Percentiles rank a stretch among this genome's conserved stretches.
phyloP scores from a whole-genome alignment of 371 early-diverging fungal species.

The Mucor piriformis region DNA sequence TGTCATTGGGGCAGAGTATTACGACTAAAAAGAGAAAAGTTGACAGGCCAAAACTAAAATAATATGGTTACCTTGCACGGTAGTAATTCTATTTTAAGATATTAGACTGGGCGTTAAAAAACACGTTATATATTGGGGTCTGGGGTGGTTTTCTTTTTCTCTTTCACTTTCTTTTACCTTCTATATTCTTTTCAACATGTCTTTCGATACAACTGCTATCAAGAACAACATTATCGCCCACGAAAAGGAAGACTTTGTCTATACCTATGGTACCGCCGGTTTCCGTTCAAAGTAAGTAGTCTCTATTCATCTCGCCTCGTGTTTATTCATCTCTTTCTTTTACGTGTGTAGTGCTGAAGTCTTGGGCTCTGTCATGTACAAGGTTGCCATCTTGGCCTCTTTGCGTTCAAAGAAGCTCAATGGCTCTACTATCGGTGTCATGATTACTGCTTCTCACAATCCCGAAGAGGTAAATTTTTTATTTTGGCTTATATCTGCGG shows the following conservation, averaged over 20 bases:
- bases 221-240: constrained; percentile 40
- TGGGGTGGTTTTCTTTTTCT: neutral
- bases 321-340: constrained; percentile 4
- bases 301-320: neutral
- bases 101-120: no score
- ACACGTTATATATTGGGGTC: neutral
- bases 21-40: neutral
- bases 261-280: constrained; percentile 96
- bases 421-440: constrained; percentile 94
- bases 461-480: constrained; percentile 73
- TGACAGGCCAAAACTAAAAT: neutral
- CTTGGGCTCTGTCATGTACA: constrained; percentile 91
- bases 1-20: constrained; percentile 9
- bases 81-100: no score
- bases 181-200: constrained; percentile 14
- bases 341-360: constrained; percentile 65
- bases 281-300: constrained; percentile 84
- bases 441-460: constrained; percentile 99
- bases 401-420: constrained; percentile 87
- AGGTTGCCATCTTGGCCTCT: constrained; percentile 91
- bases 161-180: constrained; percentile 13
- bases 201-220: constrained; percentile 36
- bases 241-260: constrained; percentile 44
- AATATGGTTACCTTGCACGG: no score
- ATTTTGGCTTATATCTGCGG: neutral